phyloP scores from a whole-genome alignment of 148 eudicot genomes.

The Silene latifolia region DNA sequence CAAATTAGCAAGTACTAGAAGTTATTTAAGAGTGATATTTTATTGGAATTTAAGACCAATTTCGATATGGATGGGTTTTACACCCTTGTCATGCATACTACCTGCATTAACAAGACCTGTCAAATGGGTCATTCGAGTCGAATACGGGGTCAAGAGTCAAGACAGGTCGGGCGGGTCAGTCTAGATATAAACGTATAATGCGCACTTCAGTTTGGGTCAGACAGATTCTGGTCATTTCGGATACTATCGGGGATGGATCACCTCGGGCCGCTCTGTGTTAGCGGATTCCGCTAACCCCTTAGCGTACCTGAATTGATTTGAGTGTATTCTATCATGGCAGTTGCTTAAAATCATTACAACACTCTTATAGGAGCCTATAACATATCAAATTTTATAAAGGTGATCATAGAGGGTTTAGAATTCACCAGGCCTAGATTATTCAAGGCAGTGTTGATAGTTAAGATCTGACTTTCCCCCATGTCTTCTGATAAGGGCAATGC shows the following conservation, averaged over 20 bases:
- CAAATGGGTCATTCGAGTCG: not conserved
- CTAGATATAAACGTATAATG: no score
- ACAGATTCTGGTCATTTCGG: no score
- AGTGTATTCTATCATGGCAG: no score
- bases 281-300: no score
- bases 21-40: not conserved
- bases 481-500: constrained; percentile 59
- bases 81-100: no score
- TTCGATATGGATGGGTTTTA: no score
- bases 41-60: no score
- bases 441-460: constrained; percentile 34
- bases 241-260: no score
- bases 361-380: no score
- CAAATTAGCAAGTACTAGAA: constrained; percentile 1
- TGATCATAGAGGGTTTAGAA: constrained; percentile 1
- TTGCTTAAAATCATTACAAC: no score
- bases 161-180: not conserved
- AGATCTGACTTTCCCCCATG: constrained; percentile 17
- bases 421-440: constrained; percentile 76
- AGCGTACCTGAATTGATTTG: no score
- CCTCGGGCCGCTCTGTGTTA: no score
- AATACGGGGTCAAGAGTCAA: not conserved
- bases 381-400: not conserved
- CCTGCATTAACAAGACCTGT: not conserved
- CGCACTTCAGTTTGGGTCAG: not conserved